Base-by-base conservation (phyloP, 2,329 filamentous ascomycete species). In the Colletotrichum sp. region DNA sequence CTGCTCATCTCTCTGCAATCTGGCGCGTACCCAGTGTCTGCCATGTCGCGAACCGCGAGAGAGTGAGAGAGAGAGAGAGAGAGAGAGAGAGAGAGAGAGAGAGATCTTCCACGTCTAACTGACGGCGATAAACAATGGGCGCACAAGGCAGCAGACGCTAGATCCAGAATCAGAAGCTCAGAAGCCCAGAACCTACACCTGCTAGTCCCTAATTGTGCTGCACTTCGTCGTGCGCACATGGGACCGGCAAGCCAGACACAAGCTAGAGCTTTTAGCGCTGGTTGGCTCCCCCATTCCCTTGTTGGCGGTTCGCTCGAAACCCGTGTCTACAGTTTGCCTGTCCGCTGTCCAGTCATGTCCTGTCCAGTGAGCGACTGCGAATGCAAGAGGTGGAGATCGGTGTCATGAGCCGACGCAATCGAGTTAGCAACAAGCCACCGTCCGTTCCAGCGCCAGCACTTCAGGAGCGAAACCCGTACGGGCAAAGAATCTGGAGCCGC, bases 191-290 rank as follows among this genome's bases (percentile, higher is more conserved):
- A 26, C 26, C 18, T 24, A 63, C 55, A 28, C 32, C 21, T 69
- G 24, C 74, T 74, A 76, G 57, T 69, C 74, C 70, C 8, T 49
- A 65, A 69, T 34, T 59, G 74, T 60, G 36, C 32, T 64, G 65
- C 71, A 73, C 57, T 73, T 76, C 64, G 74, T 76, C 64, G 70
- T 57, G 55, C 64, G 57, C 73, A 73, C 73, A 76, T 73, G 73
- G 73, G 70, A 32, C 21, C 28, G 26, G 12, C n/a, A 15, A 59
- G 18, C 44, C 18, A 65, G 70, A 30, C 55, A 32, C 30, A 44
- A 64, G 32, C 55, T 67, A 75, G 24, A 55, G 34, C 5, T 71
- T 30, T 69, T 75, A 72, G 68, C 55, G 67, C 66, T 70, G 34
- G 57, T 26, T 28, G 24, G 32, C 18, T 39, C 8, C 15, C 18